A percentile compares a stretch with the other conserved stretches of the same genome.
Conservation (phyloP, 495 filamentous ascomycete genomes). For the Penicillium angulare region DNA sequence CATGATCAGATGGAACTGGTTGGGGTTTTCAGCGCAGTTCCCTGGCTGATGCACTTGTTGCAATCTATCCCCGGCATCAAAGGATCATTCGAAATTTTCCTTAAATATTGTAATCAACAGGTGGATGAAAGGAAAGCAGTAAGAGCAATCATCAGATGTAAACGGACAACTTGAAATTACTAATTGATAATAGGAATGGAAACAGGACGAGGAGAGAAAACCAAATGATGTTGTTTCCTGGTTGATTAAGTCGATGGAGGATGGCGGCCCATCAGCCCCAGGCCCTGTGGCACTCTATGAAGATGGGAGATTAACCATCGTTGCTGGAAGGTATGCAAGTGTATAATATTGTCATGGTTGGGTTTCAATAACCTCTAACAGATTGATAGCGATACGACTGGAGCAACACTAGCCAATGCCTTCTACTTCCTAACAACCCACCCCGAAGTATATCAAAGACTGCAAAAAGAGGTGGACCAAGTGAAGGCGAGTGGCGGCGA, state of each 20-base stretch:
- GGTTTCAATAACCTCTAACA: too few relatives aligned
- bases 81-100: neutral
- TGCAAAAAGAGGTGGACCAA: neutral
- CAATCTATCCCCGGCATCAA: neutral
- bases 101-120: neutral
- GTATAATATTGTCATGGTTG: too few relatives aligned
- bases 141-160: neutral
- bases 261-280: conserved; percentile 14
- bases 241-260: conserved; percentile 24
- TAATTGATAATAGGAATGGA: conserved; percentile 3
- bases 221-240: conserved; percentile 29
- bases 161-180: neutral
- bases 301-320: conserved; percentile 20
- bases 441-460: neutral
- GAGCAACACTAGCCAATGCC: neutral
- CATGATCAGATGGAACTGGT: neutral
- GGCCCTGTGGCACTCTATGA: conserved; percentile 19
- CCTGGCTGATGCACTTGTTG: neutral
- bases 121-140: neutral
- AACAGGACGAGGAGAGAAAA: conserved; percentile 1
- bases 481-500: neutral
- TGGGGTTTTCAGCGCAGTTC: neutral
- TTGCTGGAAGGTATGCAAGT: conserved; percentile 30
- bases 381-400: neutral
- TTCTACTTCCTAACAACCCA: neutral